phyloP scores from a whole-genome alignment of 148 eudicot genomes.

The Spergularia marina region DNA sequence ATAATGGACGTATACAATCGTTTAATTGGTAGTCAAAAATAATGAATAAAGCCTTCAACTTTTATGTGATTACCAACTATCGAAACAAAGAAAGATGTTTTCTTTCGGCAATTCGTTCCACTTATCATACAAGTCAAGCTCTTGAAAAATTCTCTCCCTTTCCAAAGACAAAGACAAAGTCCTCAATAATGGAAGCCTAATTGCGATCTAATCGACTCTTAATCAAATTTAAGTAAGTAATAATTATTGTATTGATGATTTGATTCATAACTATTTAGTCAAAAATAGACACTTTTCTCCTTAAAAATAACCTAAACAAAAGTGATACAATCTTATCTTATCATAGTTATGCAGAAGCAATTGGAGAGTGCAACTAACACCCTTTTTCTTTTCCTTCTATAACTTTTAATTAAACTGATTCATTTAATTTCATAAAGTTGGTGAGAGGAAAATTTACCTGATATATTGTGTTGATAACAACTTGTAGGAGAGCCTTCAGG shows the following conservation, averaged over 20 bases:
- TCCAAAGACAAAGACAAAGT: slow-evolving; percentile 17
- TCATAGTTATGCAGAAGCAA: no score
- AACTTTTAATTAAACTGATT: no score
- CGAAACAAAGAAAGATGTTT: slow-evolving; percentile 5
- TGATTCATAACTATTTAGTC: neutral
- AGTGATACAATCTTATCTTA: neutral
- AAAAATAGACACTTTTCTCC: neutral
- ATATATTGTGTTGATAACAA: no score
- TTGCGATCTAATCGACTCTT: slow-evolving; percentile 9
- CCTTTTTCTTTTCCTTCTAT: no score
- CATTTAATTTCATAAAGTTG: no score
- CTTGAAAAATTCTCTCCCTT: slow-evolving; percentile 1
- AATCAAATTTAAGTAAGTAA: neutral
- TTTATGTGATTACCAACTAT: neutral
- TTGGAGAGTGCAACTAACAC: no score
- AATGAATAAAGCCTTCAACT: neutral
- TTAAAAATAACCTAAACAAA: neutral
- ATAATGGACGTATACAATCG: neutral
- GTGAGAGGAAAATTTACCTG: no score
- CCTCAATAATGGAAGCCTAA: slow-evolving; percentile 11
- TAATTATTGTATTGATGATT: neutral
- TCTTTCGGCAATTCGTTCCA: slow-evolving; percentile 8
- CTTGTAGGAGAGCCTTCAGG: no score
- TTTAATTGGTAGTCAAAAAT: slow-evolving; percentile 7
- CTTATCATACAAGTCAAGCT: slow-evolving; percentile 9